phyloP scores from a whole-genome alignment of 1,284 basidiomycete species.

The Sporisorium reilianum region DNA sequence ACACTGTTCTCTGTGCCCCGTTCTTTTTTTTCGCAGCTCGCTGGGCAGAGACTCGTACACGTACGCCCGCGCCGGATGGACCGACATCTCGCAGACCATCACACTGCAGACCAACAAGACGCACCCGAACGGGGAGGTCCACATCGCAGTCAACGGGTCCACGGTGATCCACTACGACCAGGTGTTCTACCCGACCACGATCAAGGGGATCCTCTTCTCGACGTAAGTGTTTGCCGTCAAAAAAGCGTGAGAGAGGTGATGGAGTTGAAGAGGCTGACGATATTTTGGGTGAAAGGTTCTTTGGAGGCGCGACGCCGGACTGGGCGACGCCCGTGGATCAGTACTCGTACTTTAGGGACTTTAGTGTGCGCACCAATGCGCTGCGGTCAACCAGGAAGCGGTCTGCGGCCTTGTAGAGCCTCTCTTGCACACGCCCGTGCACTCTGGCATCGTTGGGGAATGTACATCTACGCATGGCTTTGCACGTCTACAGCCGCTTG shows the following conservation, averaged over 20 bases:
- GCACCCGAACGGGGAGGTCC: conserved; percentile 28
- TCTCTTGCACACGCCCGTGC: neutral
- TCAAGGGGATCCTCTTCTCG: conserved; percentile 48
- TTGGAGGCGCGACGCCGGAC: conserved; percentile 39
- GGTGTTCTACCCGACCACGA: conserved; percentile 24
- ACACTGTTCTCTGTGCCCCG: neutral
- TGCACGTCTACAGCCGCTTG: conserved; percentile 9
- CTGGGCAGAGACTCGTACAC: conserved; percentile 45
- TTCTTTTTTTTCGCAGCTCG: conserved; percentile 12
- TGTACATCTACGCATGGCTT: neutral
- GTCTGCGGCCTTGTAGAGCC: neutral
- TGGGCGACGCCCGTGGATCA: conserved; percentile 46
- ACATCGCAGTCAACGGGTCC: conserved; percentile 29
- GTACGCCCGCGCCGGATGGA: conserved; percentile 34
- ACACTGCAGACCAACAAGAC: conserved; percentile 11
- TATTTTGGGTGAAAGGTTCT: conserved; percentile 17
- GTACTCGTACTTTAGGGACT: conserved; percentile 42
- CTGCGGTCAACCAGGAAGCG: neutral
- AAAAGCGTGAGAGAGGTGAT: neutral
- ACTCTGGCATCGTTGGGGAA: no score
- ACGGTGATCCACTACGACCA: conserved; percentile 34
- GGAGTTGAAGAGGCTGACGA: neutral
- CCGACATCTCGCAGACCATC: conserved; percentile 42
- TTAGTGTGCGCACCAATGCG: conserved; percentile 36
- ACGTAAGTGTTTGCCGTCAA: conserved; percentile 42